Conservation (phyloP, 2,329 filamentous ascomycete genomes). For the Colletotrichum gigasporum region DNA sequence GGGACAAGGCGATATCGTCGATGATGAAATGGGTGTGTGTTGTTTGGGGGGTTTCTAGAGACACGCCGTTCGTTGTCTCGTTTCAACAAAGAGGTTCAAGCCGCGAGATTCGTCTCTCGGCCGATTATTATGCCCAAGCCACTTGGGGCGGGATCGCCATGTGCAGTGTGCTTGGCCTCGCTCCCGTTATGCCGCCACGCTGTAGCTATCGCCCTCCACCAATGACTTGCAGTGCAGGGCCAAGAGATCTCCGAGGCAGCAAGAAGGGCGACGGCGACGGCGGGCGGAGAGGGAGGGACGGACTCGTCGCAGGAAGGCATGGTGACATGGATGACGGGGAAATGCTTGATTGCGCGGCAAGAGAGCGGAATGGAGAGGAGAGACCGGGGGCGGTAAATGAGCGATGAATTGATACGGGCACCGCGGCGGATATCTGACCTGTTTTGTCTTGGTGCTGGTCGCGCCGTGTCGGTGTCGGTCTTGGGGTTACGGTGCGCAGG, state of each 20-base stretch:
- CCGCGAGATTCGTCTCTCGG: conserved; percentile 15
- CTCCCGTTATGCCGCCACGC: neutral
- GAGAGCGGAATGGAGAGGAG: neutral
- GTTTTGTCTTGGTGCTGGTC: conserved; percentile 19
- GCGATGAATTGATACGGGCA: neutral
- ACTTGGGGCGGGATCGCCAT: conserved; percentile 22
- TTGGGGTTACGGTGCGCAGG: neutral
- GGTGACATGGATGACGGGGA: conserved; percentile 9
- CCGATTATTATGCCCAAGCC: conserved; percentile 18
- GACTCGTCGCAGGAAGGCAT: neutral
- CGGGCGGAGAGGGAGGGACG: neutral
- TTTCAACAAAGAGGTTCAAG: conserved; percentile 8
- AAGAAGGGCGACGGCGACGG: neutral
- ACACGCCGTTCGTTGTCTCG: conserved; percentile 4
- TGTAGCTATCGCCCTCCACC: neutral
- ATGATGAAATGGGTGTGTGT: neutral
- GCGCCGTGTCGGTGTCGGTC: neutral
- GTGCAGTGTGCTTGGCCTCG: conserved; percentile 10
- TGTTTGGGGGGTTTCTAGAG: neutral
- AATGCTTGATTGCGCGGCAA: conserved; percentile 22
- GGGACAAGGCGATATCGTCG: too few relatives aligned
- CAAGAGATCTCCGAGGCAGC: conserved; percentile 16
- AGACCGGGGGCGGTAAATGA: neutral
- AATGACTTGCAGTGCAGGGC: conserved; percentile 22
- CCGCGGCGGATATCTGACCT: conserved; percentile 25